Evolutionary conservation across 2,329 filamentous ascomycete genomes (phyloP).

Genomic region (Fusarium sp.): DNA sequence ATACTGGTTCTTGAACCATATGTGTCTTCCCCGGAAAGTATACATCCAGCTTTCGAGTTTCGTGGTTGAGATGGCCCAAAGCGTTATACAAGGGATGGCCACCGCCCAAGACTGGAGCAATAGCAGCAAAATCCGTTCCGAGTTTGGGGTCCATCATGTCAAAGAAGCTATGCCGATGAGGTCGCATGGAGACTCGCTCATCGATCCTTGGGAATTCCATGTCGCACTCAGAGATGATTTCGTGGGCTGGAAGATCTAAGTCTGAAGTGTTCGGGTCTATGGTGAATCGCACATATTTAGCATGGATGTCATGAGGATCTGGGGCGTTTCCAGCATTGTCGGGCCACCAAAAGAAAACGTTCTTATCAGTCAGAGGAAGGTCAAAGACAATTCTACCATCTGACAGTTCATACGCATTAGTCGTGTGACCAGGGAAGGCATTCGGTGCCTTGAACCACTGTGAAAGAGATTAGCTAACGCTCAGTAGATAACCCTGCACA

Average conservation of each 20-base stretch:
- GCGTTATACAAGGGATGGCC: not conserved
- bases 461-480: not conserved
- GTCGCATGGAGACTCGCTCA: not conserved
- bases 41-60: not conserved
- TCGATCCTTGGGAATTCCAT: not conserved
- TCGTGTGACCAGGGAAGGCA: conserved; percentile 28
- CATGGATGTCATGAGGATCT: not conserved
- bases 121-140: not conserved
- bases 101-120: not conserved
- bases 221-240: not conserved
- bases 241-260: not conserved
- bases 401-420: conserved; percentile 18
- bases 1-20: not conserved
- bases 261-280: not conserved
- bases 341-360: conserved; percentile 11
- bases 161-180: not conserved
- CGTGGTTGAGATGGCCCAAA: not conserved
- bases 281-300: not conserved
- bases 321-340: not conserved
- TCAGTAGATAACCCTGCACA: fast-evolving
- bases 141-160: not conserved
- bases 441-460: not conserved
- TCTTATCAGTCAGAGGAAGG: conserved; percentile 19
- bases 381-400: conserved; percentile 22
- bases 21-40: not conserved